Conservation (phyloP, 495 filamentous ascomycete species). For the Xylaria palmicola region DNA sequence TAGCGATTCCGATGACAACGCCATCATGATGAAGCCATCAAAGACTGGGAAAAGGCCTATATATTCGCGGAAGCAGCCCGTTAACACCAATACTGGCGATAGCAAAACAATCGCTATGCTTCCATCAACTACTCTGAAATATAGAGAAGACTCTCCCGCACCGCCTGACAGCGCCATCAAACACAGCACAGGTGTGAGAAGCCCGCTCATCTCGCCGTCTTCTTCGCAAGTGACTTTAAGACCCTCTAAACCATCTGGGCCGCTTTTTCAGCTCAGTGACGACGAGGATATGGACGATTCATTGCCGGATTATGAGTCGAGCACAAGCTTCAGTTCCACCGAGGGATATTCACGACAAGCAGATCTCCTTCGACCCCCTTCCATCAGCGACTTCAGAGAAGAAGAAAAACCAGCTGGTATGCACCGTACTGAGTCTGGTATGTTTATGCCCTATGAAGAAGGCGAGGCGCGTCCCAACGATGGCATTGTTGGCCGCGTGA, state of each 20-base stretch:
- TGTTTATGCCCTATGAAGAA: slow-evolving; percentile 82
- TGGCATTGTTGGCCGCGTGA: slow-evolving; percentile 73
- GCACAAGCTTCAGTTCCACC: slow-evolving; percentile 26
- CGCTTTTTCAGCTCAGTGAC: slow-evolving; percentile 55
- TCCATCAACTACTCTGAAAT: slow-evolving; percentile 89
- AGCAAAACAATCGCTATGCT: slow-evolving; percentile 92
- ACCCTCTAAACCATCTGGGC: slow-evolving; percentile 66
- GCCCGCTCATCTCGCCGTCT: slow-evolving; percentile 58
- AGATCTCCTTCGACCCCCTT: slow-evolving; percentile 35
- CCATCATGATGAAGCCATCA: slow-evolving; percentile 80
- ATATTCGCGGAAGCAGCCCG: slow-evolving; percentile 40
- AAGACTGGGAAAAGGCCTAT: slow-evolving; percentile 40
- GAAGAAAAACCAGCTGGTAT: slow-evolving; percentile 53
- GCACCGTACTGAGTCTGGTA: slow-evolving; percentile 72
- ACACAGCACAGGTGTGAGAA: slow-evolving; percentile 51
- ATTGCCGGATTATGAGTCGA: slow-evolving; percentile 1
- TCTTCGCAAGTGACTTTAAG: slow-evolving; percentile 75
- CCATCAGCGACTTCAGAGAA: slow-evolving; percentile 33
- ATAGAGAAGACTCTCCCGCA: slow-evolving; percentile 76
- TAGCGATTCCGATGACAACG: slow-evolving; percentile 68
- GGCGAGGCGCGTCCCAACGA: slow-evolving; percentile 58
- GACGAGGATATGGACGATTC: slow-evolving; percentile 63
- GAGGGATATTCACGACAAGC: slow-evolving; percentile 18
- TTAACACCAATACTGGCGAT: slow-evolving; percentile 57
- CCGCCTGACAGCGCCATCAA: slow-evolving; percentile 58